A percentile compares a stretch with the other conserved stretches of the same genome.
Evolutionary conservation across 768 basidiomycete genomes (phyloP).

Genomic region (Amanita inopinata): DNA sequence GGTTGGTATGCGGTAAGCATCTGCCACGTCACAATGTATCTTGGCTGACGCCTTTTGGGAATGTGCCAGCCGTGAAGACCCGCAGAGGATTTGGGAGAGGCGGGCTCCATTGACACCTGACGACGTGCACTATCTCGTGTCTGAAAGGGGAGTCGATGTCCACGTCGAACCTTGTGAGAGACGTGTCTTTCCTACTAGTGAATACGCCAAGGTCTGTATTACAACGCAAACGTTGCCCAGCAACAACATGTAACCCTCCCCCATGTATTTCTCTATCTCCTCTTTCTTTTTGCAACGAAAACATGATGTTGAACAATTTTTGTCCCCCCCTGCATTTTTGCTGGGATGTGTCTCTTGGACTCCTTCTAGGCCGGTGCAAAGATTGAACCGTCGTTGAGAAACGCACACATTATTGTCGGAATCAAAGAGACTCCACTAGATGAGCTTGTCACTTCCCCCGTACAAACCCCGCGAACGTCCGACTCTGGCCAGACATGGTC

Average conservation of each 20-base stretch:
- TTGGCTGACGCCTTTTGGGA: too few species aligned
- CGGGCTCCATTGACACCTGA: slow-evolving; percentile 76
- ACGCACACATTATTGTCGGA: slow-evolving; percentile 71
- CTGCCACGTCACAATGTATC: neutral
- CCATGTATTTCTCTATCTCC: neutral
- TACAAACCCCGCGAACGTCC: slow-evolving; percentile 15
- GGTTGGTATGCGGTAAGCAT: slow-evolving; percentile 23
- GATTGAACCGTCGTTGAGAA: slow-evolving; percentile 42
- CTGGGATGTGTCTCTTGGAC: neutral
- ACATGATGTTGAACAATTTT: slow-evolving; percentile 2
- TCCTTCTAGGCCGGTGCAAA: slow-evolving; percentile 72
- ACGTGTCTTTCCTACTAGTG: slow-evolving; percentile 56
- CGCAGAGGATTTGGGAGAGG: slow-evolving; percentile 77
- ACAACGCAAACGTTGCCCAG: too few species aligned
- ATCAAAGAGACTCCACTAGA: slow-evolving; percentile 80
- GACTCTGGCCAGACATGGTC: slow-evolving; percentile 8
- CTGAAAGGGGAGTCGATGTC: slow-evolving; percentile 48
- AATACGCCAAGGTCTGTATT: slow-evolving; percentile 53
- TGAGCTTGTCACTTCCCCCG: slow-evolving; percentile 43
- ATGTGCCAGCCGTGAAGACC: slow-evolving; percentile 76
- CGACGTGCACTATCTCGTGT: slow-evolving; percentile 53
- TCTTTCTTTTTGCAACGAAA: too few species aligned
- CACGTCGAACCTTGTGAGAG: slow-evolving; percentile 70
- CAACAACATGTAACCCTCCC: slow-evolving; percentile 1
- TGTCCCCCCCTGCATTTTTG: neutral